Base-by-base conservation (phyloP, 495 filamentous ascomycete species). In the Thermochaetoides thermophila region DNA sequence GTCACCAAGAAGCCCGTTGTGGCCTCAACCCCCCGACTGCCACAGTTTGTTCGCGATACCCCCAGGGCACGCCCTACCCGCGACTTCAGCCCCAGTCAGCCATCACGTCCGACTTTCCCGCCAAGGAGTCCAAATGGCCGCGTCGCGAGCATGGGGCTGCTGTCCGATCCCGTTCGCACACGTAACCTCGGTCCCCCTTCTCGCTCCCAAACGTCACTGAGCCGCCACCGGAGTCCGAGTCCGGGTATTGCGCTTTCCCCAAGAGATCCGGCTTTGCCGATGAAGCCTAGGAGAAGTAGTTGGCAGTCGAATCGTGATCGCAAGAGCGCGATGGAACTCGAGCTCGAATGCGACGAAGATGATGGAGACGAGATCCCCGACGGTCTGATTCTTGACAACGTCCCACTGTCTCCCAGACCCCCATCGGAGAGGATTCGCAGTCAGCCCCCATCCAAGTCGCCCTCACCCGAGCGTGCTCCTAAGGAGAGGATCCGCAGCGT, bases 321-420 rank as follows among this genome's bases (percentile, higher is more conserved):
- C 32, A 96, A 95, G 56, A 71, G 81, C 3, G 56, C 73, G 4
- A 68, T 81, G 37, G 79, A 94, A 34, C 49, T 87, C 21, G 91
- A 95, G 50, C 71, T 75, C 25, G 87, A 96, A 50, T 93, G 78
- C 40, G 82, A 92, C 37, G 76, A 74, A 8, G 89, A 94, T 38
- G 87, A 93, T 27, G 68, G 62, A n/a, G 68, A 71, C 37, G 85
- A 96, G 33, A 71, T 97, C 15, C 89, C 89, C 4, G 84, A 91
- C 34, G 89, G 91, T 44, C 77, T 84, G 11, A 75, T 87, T 44
- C 63, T 97, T 14, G 84, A 84, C 65, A 96, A 96, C 46, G 81
- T 97, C 6, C 89, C 89, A 0, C 73, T 97, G n/a, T 93, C 85
- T 7, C 89, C 89, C 7, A 71, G 84, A 12, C 83, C 81, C 3